A percentile compares a stretch with the other conserved stretches of the same genome.
Conservation (phyloP, 345 rosid genomes). For the Moricandia arvensis region DNA sequence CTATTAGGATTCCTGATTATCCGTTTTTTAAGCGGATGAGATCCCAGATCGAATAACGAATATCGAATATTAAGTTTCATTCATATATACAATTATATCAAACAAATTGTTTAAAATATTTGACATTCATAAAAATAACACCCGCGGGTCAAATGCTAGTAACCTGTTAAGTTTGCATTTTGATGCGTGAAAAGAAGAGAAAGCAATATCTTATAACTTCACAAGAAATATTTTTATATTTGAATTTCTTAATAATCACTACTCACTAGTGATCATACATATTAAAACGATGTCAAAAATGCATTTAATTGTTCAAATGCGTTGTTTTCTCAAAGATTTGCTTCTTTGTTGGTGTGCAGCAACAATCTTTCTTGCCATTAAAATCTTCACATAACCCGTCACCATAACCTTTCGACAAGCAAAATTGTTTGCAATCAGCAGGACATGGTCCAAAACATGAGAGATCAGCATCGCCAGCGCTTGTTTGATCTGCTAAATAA, state of each 20-base stretch:
- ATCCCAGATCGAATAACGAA: too few species aligned
- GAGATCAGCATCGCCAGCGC: neutral
- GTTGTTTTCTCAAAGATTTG: neutral
- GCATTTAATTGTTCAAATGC: neutral
- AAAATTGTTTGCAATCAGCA: neutral
- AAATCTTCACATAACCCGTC: neutral
- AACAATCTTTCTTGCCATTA: neutral
- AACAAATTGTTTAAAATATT: too few species aligned
- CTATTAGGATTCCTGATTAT: too few species aligned
- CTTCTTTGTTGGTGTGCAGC: neutral
- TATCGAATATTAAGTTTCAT: too few species aligned
- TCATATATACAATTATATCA: too few species aligned
- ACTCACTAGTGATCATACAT: neutral
- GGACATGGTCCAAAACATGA: slow-evolving; percentile 1
- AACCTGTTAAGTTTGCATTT: neutral
- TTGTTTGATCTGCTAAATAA: slow-evolving; percentile 4
- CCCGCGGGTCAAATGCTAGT: too few species aligned
- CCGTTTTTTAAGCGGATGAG: too few species aligned
- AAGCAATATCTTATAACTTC: neutral
- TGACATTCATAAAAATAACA: too few species aligned
- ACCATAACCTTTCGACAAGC: neutral
- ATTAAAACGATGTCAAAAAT: neutral
- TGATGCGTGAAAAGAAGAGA: neutral
- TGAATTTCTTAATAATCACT: neutral
- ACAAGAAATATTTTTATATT: neutral